Evolutionary conservation across 768 basidiomycete species (phyloP), one percentile per base, ranked within the genome.

Genomic region (Clavaria fumosa): DNA sequence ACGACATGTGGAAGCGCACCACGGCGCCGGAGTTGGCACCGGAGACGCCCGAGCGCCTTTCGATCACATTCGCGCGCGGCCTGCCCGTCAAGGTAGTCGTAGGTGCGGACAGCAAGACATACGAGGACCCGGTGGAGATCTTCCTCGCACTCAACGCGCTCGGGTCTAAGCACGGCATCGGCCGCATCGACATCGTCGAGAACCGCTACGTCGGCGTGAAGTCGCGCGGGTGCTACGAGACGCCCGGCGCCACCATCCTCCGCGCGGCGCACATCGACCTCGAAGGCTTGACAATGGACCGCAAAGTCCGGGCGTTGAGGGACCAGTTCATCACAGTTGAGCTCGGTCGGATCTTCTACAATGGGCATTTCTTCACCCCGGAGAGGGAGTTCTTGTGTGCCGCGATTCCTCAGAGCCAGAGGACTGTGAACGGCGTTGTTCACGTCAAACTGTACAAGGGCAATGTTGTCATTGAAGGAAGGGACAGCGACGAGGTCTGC

Each of bases 181-280:
- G 95, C 20, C 76, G 95, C 42, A 83, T 96, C 61, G 95, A 99
- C 57, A 97, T 99, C 51, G 95, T 99, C 53, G 93, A 99, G 66
- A 99, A 99, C 67, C 74, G 95, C 38, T 99, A 95, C 66, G 96
- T 97, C 55, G 95, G 95, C 40, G 95, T 99, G 54, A 99, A 97
- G 61, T 89, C 85, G 34, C 85, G 95, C 22, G 95, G 95, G n/a
- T 99, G 95, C 64, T 99, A 99, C 66, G 95, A 99, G 60, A 81
- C 84, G 1, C 95, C 95, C 11, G 95, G 80, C 4, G 95, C 89
- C 17, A 95, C 91, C 35, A 96, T 97, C 62, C 69, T 99, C 33
- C 85, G 95, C 43, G 77, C 70, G 11, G 93, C 95, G 5, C 95
- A 97, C 63, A 67, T 99, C 58, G 95, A 99, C 49, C 62, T 99